Conservation (phyloP, 2,329 filamentous ascomycete species). For the Arthrobotrys iridis region DNA sequence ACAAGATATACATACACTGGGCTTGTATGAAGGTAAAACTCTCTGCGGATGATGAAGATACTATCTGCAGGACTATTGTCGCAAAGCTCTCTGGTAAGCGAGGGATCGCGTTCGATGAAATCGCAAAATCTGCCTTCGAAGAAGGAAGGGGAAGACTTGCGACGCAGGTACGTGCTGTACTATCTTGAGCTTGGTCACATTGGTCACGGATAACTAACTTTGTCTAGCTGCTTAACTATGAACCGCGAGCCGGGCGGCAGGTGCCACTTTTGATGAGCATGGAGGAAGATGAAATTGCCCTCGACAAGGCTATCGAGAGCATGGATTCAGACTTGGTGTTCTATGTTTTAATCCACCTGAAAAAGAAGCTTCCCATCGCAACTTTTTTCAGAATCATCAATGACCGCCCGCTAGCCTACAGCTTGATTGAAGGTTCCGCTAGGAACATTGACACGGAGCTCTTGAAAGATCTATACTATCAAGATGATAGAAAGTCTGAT, state of each 20-base stretch:
- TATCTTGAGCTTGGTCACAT: not conserved
- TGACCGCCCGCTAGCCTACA: slow-evolving; percentile 81
- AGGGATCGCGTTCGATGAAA: slow-evolving; percentile 94
- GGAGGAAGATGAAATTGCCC: slow-evolving; percentile 92
- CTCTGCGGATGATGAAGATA: slow-evolving; percentile 85
- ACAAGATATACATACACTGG: slow-evolving; percentile 96
- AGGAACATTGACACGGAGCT: slow-evolving; percentile 80
- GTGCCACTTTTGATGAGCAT: slow-evolving; percentile 91
- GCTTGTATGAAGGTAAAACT: slow-evolving; percentile 90
- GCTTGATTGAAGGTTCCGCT: slow-evolving; percentile 87
- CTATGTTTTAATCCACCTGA: slow-evolving; percentile 85
- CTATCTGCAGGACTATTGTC: slow-evolving; percentile 85
- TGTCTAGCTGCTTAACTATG: slow-evolving; percentile 82
- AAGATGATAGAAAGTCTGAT: slow-evolving; percentile 89
- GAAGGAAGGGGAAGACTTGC: slow-evolving; percentile 90
- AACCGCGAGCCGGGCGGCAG: slow-evolving; percentile 93
- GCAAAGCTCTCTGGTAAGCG: slow-evolving; percentile 85
- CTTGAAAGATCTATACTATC: slow-evolving; percentile 95
- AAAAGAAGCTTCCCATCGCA: slow-evolving; percentile 87
- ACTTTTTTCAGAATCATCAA: slow-evolving; percentile 94
- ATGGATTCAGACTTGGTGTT: slow-evolving; percentile 94
- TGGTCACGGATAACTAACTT: not conserved
- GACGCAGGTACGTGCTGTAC: slow-evolving; percentile 64
- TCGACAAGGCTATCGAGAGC: slow-evolving; percentile 96
- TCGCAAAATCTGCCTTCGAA: slow-evolving; percentile 90